phyloP scores from a whole-genome alignment of 345 rosid genomes.

The Brassica incana region DNA sequence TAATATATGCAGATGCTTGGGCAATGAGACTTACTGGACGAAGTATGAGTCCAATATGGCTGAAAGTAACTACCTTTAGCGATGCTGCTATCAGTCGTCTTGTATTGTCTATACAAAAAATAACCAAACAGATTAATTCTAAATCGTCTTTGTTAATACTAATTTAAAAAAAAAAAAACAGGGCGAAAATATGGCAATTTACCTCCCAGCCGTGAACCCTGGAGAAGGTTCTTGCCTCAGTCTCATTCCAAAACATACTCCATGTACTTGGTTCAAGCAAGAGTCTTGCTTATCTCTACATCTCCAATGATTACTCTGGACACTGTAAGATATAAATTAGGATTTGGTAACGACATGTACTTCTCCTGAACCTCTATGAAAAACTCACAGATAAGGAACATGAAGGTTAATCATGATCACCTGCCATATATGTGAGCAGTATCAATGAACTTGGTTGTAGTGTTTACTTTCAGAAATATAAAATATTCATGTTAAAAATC shows the following conservation, averaged over 20 bases:
- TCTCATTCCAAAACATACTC: conserved; percentile 90
- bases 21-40: no score
- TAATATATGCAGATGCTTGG: no score
- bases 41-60: no score
- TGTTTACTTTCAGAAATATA: no score
- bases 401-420: conserved; percentile 84
- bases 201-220: conserved; percentile 99
- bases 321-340: background rate
- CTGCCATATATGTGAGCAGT: conserved; percentile 43
- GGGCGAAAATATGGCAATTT: background rate
- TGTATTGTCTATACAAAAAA: conserved; percentile 43
- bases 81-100: conserved; percentile 42
- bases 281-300: background rate
- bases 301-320: no score
- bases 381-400: conserved; percentile 98
- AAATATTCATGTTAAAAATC: no score
- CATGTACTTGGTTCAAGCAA: conserved; percentile 53
- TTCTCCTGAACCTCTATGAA: conserved; percentile 63
- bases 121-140: background rate
- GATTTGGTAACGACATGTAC: conserved; percentile 61
- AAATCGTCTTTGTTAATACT: background rate
- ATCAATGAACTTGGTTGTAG: background rate
- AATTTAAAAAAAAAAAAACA: background rate
- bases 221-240: conserved; percentile 86
- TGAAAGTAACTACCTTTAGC: no score